These are phyloP conservation scores for Coniosporium tulheliwenetii DNA, from an alignment of 2,329 filamentous ascomycete genomes.

Conservation along the genomic window DNA sequence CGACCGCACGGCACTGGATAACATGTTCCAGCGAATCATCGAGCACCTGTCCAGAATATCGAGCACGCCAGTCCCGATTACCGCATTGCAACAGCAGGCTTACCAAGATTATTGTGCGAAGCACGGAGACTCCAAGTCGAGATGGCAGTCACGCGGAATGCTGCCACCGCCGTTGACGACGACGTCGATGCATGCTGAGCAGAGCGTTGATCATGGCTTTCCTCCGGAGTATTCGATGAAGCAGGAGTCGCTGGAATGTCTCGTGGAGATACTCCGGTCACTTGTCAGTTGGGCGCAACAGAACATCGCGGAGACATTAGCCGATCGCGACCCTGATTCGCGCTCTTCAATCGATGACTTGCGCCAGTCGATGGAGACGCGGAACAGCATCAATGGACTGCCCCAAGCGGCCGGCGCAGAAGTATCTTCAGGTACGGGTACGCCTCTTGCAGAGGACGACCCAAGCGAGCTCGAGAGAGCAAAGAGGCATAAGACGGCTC, in stretches of 20 bases:
- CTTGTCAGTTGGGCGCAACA: conserved; percentile 87
- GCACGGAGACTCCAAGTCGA: conserved; percentile 40
- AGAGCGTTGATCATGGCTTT: conserved; percentile 51
- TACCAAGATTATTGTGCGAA: conserved; percentile 67
- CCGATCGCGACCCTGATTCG: conserved; percentile 22
- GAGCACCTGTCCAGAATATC: conserved; percentile 86
- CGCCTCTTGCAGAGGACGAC: conserved; percentile 57
- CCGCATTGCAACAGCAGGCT: conserved; percentile 62
- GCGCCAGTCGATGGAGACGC: conserved; percentile 64
- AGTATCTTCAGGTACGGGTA: conserved; percentile 7
- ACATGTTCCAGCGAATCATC: conserved; percentile 88
- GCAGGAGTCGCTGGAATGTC: conserved; percentile 69
- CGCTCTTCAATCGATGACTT: conserved; percentile 42
- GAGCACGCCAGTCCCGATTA: conserved; percentile 61
- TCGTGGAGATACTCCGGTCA: conserved; percentile 79
- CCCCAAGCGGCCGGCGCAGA: conserved; percentile 30
- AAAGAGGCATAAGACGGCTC: conserved; percentile 82
- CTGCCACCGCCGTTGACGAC: conserved; percentile 77
- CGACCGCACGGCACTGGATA: conserved; percentile 80
- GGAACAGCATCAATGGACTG: conserved; percentile 15
- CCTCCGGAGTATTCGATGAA: conserved; percentile 88
- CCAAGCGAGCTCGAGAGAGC: conserved; percentile 87
- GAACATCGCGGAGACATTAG: conserved; percentile 29
- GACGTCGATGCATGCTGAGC: conserved; percentile 45
- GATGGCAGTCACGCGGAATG: conserved; percentile 79